These are phyloP conservation scores for Trypethelium eluteriae DNA, from an alignment of 495 filamentous ascomycete genomes.

Conservation along the genomic window DNA sequence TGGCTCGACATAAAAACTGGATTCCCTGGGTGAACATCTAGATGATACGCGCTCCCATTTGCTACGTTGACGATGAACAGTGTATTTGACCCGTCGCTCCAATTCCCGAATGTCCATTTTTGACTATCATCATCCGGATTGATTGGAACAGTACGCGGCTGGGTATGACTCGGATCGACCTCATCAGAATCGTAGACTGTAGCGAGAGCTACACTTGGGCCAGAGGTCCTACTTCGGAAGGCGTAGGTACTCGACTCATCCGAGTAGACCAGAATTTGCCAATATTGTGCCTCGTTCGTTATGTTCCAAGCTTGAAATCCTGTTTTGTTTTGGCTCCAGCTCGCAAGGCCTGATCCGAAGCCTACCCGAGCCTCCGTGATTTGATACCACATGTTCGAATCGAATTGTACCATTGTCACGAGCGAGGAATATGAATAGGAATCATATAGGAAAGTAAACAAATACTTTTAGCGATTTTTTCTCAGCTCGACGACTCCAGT, in stretches of 20 bases:
- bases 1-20: slow-evolving; percentile 3
- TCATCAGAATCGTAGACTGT: background rate
- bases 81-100: background rate
- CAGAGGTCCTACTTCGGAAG: background rate
- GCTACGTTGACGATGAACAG: slow-evolving; percentile 1
- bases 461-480: background rate
- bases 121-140: slow-evolving; percentile 8
- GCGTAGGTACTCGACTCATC: background rate
- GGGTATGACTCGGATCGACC: slow-evolving; percentile 2
- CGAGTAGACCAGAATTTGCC: background rate
- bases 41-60: background rate
- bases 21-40: slow-evolving; percentile 5
- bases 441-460: background rate
- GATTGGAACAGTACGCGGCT: background rate
- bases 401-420: slow-evolving; percentile 2
- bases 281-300: background rate
- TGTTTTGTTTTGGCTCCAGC: background rate
- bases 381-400: slow-evolving; percentile 6
- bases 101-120: slow-evolving; percentile 5
- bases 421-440: too few species aligned
- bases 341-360: background rate
- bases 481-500: background rate
- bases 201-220: background rate
- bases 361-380: slow-evolving; percentile 2
- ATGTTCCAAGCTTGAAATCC: slow-evolving; percentile 2